phyloP scores from a whole-genome alignment of 331 rosid genomes.

The Telfairia occidentalis region DNA sequence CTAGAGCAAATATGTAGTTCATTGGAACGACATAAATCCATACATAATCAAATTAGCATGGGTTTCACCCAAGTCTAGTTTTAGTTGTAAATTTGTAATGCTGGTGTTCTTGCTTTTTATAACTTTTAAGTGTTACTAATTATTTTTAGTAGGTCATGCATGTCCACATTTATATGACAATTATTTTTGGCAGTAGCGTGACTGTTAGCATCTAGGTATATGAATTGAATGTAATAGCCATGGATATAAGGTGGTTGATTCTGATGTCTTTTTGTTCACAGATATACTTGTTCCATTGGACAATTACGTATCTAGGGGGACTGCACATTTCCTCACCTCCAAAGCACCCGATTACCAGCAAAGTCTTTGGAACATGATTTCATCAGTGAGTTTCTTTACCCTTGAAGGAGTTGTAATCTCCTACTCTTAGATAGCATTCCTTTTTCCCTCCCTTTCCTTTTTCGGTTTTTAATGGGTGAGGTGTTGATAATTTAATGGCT shows the following conservation, averaged over 20 bases:
- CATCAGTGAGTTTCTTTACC: slow-evolving; percentile 47
- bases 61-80: not conserved
- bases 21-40: not conserved
- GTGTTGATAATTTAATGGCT: not conserved
- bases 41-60: not conserved
- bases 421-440: not conserved
- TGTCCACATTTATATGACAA: not conserved
- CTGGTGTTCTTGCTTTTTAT: not conserved
- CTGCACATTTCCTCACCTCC: slow-evolving; percentile 69
- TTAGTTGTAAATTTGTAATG: not conserved
- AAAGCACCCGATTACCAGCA: slow-evolving; percentile 83
- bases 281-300: slow-evolving; percentile 94
- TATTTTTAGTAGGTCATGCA: not conserved
- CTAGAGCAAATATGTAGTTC: not conserved
- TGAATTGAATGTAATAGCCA: not conserved
- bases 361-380: slow-evolving; percentile 86
- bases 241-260: not conserved
- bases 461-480: not conserved
- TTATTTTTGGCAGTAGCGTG: not conserved
- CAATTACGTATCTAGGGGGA: slow-evolving; percentile 85
- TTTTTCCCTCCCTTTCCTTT: no score
- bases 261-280: slow-evolving; percentile 17
- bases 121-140: not conserved
- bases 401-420: not conserved
- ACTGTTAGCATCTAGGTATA: not conserved